Evolutionary conservation across 371 early-diverging fungal species (phyloP), one percentile per base, ranked within the genome.

Genomic region (Mucor irregularis): DNA sequence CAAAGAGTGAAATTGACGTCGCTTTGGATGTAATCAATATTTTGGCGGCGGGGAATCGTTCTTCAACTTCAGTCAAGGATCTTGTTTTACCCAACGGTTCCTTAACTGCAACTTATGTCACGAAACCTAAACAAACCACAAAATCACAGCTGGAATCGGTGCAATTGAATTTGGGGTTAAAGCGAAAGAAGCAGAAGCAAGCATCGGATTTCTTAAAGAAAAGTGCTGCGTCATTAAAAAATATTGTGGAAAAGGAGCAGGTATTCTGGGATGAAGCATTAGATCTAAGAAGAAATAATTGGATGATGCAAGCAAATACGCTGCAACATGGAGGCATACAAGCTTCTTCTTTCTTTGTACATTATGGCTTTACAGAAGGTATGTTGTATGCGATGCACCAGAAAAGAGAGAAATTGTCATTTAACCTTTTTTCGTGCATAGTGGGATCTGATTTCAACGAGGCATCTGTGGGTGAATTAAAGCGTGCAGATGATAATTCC

Each of bases 1-100:
- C 88, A 10, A 86, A 89, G 57, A 82, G 86, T 42, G 90, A 89
- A 64, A 84, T 89, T 52, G 84, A 85, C 28, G 86, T 89, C 11
- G 86, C 90, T 1, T 48, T 89, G 59, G 90, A 89, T 51, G 82
- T 86, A n/a, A 85, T 89, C 54, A 87, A 86, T 28, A 80, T 87
- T 14, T 64, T 89, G 21, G 65, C 85, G 13, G 70, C 83, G 4
- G 74, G 79, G 0, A 80, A 80, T 6, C 74, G 78, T 13, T 26
- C 58, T 1, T 57, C 59, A n/a, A 40, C 58, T 37, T 47, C 68
- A 0, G 64, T 66, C 17, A 70, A 68, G 16, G 68, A 72, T 53
- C 34, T 73, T 9, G 68, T 72, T 46, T 53, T 84, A 11, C 83
- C 82, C 11, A 68, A 76, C 9, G 83, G 82, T 24, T 69, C 85